Evolutionary conservation across 116 monocot genomes (phyloP).

Genomic region (Papilionanthe hybrid): DNA sequence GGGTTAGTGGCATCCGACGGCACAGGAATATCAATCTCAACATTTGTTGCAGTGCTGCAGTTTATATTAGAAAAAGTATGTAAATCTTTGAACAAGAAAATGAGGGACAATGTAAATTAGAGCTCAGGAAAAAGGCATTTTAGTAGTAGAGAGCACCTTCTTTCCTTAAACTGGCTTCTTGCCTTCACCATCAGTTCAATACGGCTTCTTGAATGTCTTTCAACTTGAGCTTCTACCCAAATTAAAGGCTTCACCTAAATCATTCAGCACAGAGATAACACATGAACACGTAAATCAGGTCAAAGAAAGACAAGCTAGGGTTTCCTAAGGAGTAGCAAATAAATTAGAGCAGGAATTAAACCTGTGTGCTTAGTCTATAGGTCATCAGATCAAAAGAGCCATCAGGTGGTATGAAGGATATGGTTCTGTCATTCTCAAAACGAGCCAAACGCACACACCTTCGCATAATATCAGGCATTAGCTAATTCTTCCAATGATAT

Average conservation of each 20-base stretch:
- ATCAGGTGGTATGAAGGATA: conserved; percentile 99
- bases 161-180: conserved; percentile 96
- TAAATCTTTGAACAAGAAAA: neutral
- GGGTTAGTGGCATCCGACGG: conserved; percentile 93
- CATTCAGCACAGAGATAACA: neutral
- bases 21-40: conserved; percentile 92
- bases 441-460: conserved; percentile 97
- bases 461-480: conserved; percentile 8
- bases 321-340: neutral
- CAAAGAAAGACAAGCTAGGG: neutral
- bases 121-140: neutral
- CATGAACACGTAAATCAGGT: neutral
- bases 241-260: conserved; percentile 87
- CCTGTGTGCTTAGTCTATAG: conserved; percentile 94
- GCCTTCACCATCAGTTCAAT: conserved; percentile 90
- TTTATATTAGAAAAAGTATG: neutral
- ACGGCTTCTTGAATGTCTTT: conserved; percentile 91
- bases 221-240: conserved; percentile 99
- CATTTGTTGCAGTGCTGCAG: conserved; percentile 91
- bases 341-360: conserved; percentile 13
- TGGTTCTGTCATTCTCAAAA: conserved; percentile 99
- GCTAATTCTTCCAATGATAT: neutral
- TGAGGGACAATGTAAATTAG: neutral
- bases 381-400: conserved; percentile 98
- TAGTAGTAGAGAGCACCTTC: conserved; percentile 48